These are phyloP conservation scores for Yamadazyma siamensis DNA, from an alignment of 1,139 yeast species.

Conservation along the genomic window DNA sequence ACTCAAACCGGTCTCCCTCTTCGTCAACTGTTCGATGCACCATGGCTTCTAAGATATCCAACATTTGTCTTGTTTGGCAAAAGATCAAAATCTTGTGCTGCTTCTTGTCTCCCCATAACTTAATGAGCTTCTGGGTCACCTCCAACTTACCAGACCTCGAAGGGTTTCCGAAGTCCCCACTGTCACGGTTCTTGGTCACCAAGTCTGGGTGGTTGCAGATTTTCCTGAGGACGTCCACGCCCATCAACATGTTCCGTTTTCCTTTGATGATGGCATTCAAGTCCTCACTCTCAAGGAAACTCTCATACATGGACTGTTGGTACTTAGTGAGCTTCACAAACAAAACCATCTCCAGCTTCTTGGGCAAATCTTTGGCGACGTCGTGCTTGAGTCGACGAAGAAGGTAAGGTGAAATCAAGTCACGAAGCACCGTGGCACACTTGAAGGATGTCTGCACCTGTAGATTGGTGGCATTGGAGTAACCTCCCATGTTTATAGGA, in stretches of 20 bases:
- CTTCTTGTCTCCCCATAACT: conserved; percentile 67
- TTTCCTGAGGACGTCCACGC: conserved; percentile 85
- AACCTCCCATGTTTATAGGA: conserved; percentile 97
- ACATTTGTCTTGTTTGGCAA: conserved; percentile 92
- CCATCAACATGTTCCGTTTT: conserved; percentile 76
- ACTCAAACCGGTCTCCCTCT: conserved; percentile 31
- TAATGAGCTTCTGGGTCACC: conserved; percentile 72
- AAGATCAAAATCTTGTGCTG: conserved; percentile 78
- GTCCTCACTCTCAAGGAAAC: conserved; percentile 75
- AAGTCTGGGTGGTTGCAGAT: conserved; percentile 96
- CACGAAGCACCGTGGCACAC: conserved; percentile 89
- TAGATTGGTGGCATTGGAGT: conserved; percentile 92
- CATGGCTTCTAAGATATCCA: conserved; percentile 74
- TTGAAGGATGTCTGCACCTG: conserved; percentile 96
- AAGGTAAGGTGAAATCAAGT: conserved; percentile 84
- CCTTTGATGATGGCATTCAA: conserved; percentile 71
- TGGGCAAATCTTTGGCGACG: conserved; percentile 95
- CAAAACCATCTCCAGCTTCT: conserved; percentile 88
- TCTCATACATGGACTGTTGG: conserved; percentile 72
- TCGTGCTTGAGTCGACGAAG: conserved; percentile 85
- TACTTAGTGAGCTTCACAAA: conserved; percentile 80
- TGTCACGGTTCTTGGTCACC: conserved; percentile 42
- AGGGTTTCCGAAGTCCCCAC: conserved; percentile 61
- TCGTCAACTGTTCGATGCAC: conserved; percentile 32
- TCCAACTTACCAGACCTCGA: conserved; percentile 85